A percentile compares a stretch with the other conserved stretches of the same genome.
These are phyloP conservation scores for Suhomyces kilbournensis DNA, from an alignment of 805 yeast genomes.

Conservation along the genomic window DNA sequence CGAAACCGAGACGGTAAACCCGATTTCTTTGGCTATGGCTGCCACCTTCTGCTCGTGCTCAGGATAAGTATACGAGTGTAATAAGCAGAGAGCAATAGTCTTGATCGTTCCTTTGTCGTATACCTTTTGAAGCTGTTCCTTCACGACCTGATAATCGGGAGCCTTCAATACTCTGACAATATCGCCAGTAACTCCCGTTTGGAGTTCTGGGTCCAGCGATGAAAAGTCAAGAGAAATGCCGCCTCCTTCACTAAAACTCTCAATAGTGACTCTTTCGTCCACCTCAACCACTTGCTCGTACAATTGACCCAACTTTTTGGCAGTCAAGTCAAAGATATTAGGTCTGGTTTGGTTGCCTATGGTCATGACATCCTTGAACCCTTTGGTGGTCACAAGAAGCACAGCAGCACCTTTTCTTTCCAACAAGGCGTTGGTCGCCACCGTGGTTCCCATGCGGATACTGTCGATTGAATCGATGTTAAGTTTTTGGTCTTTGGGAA, in stretches of 20 bases:
- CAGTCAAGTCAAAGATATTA: slow-evolving; percentile 77
- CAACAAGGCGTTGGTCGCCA: slow-evolving; percentile 90
- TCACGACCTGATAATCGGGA: slow-evolving; percentile 27
- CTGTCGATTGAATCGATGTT: slow-evolving; percentile 63
- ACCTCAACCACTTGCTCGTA: slow-evolving; percentile 78
- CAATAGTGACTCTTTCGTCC: slow-evolving; percentile 87
- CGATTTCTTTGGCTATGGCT: slow-evolving; percentile 31
- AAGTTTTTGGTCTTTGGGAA: slow-evolving; percentile 55
- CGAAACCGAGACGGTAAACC: slow-evolving; percentile 40
- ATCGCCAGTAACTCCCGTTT: slow-evolving; percentile 37
- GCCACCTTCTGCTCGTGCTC: slow-evolving; percentile 37
- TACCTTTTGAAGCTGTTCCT: slow-evolving; percentile 22
- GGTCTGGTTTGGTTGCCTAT: slow-evolving; percentile 95
- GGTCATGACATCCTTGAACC: slow-evolving; percentile 74
- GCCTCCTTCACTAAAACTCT: slow-evolving; percentile 71
- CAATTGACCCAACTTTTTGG: slow-evolving; percentile 65
- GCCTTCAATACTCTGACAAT: slow-evolving; percentile 26
- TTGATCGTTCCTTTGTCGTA: slow-evolving; percentile 21
- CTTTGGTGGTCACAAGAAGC: slow-evolving; percentile 82
- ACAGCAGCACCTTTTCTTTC: slow-evolving; percentile 91
- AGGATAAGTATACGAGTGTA: slow-evolving; percentile 42
- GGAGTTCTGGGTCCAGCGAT: slow-evolving; percentile 25
- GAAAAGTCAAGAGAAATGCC: slow-evolving; percentile 21
- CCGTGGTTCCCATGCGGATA: slow-evolving; percentile 90
- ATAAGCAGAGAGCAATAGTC: slow-evolving; percentile 35